These are phyloP conservation scores for Amniculicola lignicola DNA, from an alignment of 495 filamentous ascomycete species.

Conservation along the genomic window DNA sequence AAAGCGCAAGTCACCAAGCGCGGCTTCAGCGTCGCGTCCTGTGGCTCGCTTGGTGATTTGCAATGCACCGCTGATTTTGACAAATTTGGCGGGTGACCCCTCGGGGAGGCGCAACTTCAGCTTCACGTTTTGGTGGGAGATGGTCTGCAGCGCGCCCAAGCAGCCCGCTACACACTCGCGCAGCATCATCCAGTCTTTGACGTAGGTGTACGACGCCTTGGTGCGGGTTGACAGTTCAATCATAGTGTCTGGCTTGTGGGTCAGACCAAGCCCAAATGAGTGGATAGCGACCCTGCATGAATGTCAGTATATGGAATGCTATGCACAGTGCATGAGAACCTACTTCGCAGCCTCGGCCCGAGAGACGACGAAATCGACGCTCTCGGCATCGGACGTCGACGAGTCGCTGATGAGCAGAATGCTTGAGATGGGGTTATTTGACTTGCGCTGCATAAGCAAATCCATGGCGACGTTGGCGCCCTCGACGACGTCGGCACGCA, in stretches of 20 bases:
- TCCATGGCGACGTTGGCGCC: slow-evolving; percentile 99
- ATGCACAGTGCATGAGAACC: slow-evolving; percentile 37
- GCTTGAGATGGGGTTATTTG: slow-evolving; percentile 91
- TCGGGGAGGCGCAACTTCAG: slow-evolving; percentile 92
- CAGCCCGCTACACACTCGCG: slow-evolving; percentile 95
- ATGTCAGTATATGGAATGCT: slow-evolving; percentile 13
- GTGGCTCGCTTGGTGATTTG: slow-evolving; percentile 98
- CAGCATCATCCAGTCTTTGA: slow-evolving; percentile 99
- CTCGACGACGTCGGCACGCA: slow-evolving; percentile 94
- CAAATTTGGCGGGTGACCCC: slow-evolving; percentile 94
- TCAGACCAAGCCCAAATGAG: slow-evolving; percentile 93
- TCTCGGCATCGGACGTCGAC: slow-evolving; percentile 93
- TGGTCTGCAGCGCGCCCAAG: slow-evolving; percentile 86
- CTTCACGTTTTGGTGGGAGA: slow-evolving; percentile 98
- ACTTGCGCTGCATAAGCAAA: slow-evolving; percentile 94
- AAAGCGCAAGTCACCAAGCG: slow-evolving; percentile 88
- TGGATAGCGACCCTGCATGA: slow-evolving; percentile 81
- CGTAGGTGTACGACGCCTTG: slow-evolving; percentile 95
- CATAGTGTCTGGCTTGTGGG: slow-evolving; percentile 98
- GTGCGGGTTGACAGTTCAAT: slow-evolving; percentile 94
- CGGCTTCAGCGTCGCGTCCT: slow-evolving; percentile 89
- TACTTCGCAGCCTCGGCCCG: slow-evolving; percentile 96
- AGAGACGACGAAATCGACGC: slow-evolving; percentile 98
- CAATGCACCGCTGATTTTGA: slow-evolving; percentile 95
- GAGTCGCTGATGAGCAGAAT: slow-evolving; percentile 98